These are phyloP conservation scores for Trichoderma aggressivum DNA, from an alignment of 2,329 filamentous ascomycete genomes.

Conservation along the genomic window DNA sequence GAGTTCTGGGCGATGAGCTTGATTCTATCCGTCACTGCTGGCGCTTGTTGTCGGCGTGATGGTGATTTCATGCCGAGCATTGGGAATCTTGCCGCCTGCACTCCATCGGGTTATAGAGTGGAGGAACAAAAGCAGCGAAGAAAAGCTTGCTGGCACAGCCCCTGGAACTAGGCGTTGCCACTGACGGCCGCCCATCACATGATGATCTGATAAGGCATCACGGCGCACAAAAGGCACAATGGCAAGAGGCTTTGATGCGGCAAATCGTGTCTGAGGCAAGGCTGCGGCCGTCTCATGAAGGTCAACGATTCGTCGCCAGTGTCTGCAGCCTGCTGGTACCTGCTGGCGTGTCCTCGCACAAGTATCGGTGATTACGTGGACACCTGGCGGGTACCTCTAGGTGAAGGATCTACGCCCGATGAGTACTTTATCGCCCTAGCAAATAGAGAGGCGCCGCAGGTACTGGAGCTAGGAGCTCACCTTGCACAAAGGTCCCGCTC, in stretches of 20 bases:
- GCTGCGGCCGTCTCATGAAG: neutral
- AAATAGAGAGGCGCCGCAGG: neutral
- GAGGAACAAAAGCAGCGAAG: neutral
- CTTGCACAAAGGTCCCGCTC: neutral
- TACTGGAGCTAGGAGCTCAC: neutral
- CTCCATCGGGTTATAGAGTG: neutral
- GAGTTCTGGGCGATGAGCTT: neutral
- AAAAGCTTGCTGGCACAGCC: constrained; percentile 15
- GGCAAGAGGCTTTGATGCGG: neutral
- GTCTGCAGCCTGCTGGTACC: neutral
- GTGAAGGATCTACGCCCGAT: neutral
- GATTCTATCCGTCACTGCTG: neutral
- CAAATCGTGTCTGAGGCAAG: neutral
- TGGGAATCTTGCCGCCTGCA: neutral
- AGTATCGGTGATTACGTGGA: constrained; percentile 9
- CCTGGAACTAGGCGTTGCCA: constrained; percentile 10
- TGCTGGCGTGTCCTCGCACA: neutral
- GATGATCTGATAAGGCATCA: constrained; percentile 11
- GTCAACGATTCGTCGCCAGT: neutral
- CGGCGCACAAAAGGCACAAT: neutral
- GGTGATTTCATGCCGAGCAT: neutral
- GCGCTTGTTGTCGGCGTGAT: neutral
- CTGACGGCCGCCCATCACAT: constrained; percentile 16
- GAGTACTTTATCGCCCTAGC: neutral
- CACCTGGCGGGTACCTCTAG: neutral